Evolutionary conservation across 2,329 filamentous ascomycete genomes (phyloP).

Genomic region (Chrysosporium keratinophilum): DNA sequence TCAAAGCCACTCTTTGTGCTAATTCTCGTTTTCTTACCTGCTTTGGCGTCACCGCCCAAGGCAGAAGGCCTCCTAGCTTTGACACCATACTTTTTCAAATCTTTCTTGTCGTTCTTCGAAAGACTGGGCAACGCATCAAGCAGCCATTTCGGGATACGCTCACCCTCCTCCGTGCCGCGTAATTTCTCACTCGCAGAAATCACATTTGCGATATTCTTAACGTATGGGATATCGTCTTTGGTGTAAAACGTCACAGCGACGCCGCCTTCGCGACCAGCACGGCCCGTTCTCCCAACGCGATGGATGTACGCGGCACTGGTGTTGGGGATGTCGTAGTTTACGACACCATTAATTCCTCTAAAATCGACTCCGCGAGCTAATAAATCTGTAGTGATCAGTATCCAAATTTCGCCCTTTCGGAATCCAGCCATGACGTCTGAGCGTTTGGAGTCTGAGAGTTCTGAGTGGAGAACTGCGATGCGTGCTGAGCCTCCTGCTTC

Average conservation of each 20-base stretch:
- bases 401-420: conserved; percentile 85
- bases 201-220: conserved; percentile 88
- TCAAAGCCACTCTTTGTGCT: conserved; percentile 50
- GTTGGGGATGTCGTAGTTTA: conserved; percentile 96
- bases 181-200: conserved; percentile 74
- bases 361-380: conserved; percentile 90
- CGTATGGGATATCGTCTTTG: conserved; percentile 79
- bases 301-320: conserved; percentile 86
- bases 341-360: conserved; percentile 84
- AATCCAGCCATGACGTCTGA: conserved; percentile 79
- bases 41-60: conserved; percentile 27
- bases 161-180: conserved; percentile 40
- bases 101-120: conserved; percentile 72
- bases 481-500: conserved; percentile 75
- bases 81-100: conserved; percentile 70
- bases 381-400: conserved; percentile 90
- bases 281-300: conserved; percentile 79
- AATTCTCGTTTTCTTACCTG: conserved; percentile 53
- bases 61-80: conserved; percentile 51
- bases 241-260: conserved; percentile 92
- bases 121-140: conserved; percentile 76
- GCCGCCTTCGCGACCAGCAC: conserved; percentile 77
- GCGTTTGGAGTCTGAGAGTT: conserved; percentile 64
- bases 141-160: conserved; percentile 70
- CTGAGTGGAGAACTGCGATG: conserved; percentile 82